A percentile compares a stretch with the other conserved stretches of the same genome.
phyloP scores from a whole-genome alignment of 2,329 filamentous ascomycete genomes.

The Alternaria sp. region DNA sequence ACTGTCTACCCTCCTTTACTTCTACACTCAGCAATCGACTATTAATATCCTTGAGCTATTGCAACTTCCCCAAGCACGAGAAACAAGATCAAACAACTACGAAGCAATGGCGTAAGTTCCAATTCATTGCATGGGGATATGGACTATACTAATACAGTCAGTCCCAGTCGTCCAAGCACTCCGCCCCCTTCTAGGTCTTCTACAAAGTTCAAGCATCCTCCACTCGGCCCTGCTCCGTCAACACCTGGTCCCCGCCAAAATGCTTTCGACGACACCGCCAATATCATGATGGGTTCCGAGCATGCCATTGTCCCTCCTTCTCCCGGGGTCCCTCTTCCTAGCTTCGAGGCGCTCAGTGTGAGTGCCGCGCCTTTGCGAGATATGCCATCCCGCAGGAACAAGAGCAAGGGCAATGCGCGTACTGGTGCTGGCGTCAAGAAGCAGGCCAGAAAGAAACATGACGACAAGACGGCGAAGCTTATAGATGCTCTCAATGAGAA shows the following conservation, averaged over 20 bases:
- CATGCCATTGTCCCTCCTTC: slow-evolving; percentile 17
- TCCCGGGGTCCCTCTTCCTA: slow-evolving; percentile 8
- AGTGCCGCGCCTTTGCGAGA: neutral
- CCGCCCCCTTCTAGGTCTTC: slow-evolving; percentile 4
- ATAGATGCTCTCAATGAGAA: neutral
- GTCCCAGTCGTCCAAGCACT: slow-evolving; percentile 7
- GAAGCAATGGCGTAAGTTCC: slow-evolving; percentile 19
- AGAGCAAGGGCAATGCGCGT: neutral
- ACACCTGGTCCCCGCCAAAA: neutral
- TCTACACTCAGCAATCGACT: neutral
- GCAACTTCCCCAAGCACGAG: neutral
- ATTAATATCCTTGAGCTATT: neutral
- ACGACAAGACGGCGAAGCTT: neutral
- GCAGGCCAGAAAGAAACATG: slow-evolving; percentile 2
- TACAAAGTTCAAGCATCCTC: neutral
- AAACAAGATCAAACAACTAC: neutral
- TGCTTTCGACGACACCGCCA: neutral
- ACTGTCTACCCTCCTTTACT: neutral
- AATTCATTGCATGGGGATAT: neutral
- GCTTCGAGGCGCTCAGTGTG: neutral
- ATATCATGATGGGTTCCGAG: slow-evolving; percentile 9
- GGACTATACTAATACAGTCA: slow-evolving; percentile 9
- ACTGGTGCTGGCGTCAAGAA: slow-evolving; percentile 23
- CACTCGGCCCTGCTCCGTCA: neutral
- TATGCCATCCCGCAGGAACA: neutral